Evolutionary conservation across 2,329 filamentous ascomycete genomes (phyloP).

Genomic region (Paecilomyces sp.): DNA sequence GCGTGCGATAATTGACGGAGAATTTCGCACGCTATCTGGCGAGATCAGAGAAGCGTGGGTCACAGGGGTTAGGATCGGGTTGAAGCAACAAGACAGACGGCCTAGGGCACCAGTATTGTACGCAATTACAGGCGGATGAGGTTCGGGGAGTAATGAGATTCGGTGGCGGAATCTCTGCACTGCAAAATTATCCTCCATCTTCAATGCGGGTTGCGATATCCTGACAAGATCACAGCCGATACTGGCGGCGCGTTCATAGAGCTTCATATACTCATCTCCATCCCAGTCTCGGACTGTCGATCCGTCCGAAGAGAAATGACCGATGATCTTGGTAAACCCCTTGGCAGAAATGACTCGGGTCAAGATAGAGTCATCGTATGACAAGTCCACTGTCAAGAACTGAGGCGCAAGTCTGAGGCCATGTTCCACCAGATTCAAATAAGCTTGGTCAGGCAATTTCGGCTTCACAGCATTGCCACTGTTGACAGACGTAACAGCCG

Average conservation of each 20-base stretch:
- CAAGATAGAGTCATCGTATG: slow-evolving; percentile 47
- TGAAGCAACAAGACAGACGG: slow-evolving; percentile 59
- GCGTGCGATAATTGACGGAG: slow-evolving; percentile 51
- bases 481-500: slow-evolving; percentile 9
- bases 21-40: slow-evolving; percentile 36
- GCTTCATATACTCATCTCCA: slow-evolving; percentile 46
- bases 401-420: slow-evolving; percentile 57
- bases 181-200: slow-evolving; percentile 57
- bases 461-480: slow-evolving; percentile 13
- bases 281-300: slow-evolving; percentile 46
- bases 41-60: slow-evolving; percentile 42
- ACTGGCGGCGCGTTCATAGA: slow-evolving; percentile 52
- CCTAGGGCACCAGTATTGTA: slow-evolving; percentile 61
- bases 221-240: slow-evolving; percentile 58
- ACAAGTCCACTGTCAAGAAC: slow-evolving; percentile 56
- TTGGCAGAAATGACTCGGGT: slow-evolving; percentile 44
- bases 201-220: slow-evolving; percentile 51
- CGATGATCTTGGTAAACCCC: slow-evolving; percentile 56
- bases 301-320: slow-evolving; percentile 42
- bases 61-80: slow-evolving; percentile 57
- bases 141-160: slow-evolving; percentile 37
- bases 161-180: slow-evolving; percentile 50
- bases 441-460: slow-evolving; percentile 29
- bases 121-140: slow-evolving; percentile 50
- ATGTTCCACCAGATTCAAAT: slow-evolving; percentile 53